Evolutionary conservation across 306 rosid genomes (phyloP), one percentile per base, ranked within the genome.

Genomic region (Trifolium fragiferum): DNA sequence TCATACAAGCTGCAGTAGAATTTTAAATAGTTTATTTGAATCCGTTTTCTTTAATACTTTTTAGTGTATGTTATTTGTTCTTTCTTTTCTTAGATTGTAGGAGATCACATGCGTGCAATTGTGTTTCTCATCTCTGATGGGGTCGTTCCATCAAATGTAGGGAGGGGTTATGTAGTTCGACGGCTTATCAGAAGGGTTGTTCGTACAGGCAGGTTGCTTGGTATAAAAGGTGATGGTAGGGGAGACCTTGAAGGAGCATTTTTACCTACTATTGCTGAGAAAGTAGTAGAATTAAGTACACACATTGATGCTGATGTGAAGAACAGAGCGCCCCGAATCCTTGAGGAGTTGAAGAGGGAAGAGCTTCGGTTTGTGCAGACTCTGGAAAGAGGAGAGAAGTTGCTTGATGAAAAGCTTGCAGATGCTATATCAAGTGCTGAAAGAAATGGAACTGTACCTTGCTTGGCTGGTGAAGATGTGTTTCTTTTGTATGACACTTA

Each of bases 101-200:
- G 98, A 68, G 98, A 91, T 80, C 98, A 91, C 84, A 69, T 90
- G 93, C 98, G 98, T 84, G 97, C 98, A 50, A 74, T 91, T 87
- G 98, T 93, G 4, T 91, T 86, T 87, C 93, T 93, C 79, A 87
- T 93, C 84, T 88, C 96, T 21, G 98, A 91, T 58, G 98, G 98
- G 14, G 97, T 91, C 66, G 86, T 83, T 76, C 97, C 97, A 65
- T 93, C 98, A 71, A 93, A 93, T 78, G 91, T 89, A 77, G 93
- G 98, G 74, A 86, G 96, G 80, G 97, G 98, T 58, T 93, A 91
- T 80, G 91, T 93, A 6, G 97, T 88, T 81, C 89, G 97, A 57
- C 86, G 92, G 78, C 98, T 93, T 70, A 91, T 93, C 49, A 90
- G 98, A 87, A 90, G 97, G 87, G 95, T 85, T 74, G 93, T 91